Conservation (phyloP, 345 rosid species). For the Carallia brachiata region DNA sequence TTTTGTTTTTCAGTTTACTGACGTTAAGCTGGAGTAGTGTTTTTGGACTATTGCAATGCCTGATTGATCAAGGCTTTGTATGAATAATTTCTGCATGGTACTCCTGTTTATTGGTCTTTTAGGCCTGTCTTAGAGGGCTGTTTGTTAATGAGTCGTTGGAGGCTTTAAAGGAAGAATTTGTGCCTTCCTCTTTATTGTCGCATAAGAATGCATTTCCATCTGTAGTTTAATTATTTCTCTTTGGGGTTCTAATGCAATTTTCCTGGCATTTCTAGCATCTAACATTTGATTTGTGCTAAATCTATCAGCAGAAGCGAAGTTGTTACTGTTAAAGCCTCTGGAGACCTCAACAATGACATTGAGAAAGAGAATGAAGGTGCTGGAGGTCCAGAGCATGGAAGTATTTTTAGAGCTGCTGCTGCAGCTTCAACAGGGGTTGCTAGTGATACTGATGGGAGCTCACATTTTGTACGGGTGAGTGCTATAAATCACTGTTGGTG, state of each 20-base stretch:
- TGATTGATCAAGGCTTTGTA: too few species aligned
- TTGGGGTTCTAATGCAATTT: background rate
- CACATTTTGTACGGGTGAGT: constrained; percentile 52
- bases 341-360: constrained; percentile 26
- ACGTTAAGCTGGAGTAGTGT: too few species aligned
- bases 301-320: constrained; percentile 42
- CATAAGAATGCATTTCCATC: too few species aligned
- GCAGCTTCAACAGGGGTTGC: constrained; percentile 41
- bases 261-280: background rate
- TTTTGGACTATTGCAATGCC: too few species aligned
- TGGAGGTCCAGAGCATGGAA: constrained; percentile 34
- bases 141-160: too few species aligned
- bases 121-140: too few species aligned
- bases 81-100: too few species aligned
- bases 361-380: constrained; percentile 32
- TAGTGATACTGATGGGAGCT: constrained; percentile 56
- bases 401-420: constrained; percentile 34
- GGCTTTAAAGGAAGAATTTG: too few species aligned
- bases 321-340: constrained; percentile 22
- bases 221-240: too few species aligned
- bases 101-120: too few species aligned
- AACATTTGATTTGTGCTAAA: constrained; percentile 1
- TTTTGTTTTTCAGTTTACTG: too few species aligned
- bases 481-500: background rate
- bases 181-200: too few species aligned